A percentile compares a stretch with the other conserved stretches of the same genome.
These are phyloP conservation scores for Prosopis cineraria DNA, from an alignment of 306 rosid species.

Conservation along the genomic window DNA sequence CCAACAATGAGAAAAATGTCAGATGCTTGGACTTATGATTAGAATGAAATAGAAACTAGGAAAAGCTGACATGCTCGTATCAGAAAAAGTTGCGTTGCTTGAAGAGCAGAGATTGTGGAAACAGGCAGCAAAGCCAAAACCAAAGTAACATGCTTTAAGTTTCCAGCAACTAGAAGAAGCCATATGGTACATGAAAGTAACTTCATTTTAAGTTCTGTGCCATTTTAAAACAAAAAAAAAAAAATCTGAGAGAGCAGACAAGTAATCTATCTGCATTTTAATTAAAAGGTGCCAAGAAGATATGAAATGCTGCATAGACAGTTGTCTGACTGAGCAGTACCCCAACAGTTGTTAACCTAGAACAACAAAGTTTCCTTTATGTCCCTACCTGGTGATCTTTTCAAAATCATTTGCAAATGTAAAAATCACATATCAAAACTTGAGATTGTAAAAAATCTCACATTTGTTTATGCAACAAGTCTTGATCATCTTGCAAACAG, in stretches of 20 bases:
- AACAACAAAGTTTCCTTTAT: not conserved
- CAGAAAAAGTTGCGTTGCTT: not conserved
- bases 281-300: not conserved
- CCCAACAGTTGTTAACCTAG: not conserved
- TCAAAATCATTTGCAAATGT: not conserved
- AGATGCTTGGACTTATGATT: not conserved
- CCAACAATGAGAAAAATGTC: constrained; percentile 27
- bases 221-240: not conserved
- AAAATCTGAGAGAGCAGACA: not conserved
- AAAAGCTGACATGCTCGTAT: not conserved
- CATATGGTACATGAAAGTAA: not conserved
- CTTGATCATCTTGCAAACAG: constrained; percentile 86
- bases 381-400: not conserved
- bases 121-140: constrained; percentile 5
- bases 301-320: not conserved
- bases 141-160: not conserved
- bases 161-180: constrained; percentile 12
- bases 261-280: not conserved
- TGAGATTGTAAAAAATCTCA: constrained; percentile 41
- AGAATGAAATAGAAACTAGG: constrained; percentile 5
- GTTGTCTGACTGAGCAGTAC: constrained; percentile 5
- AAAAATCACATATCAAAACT: constrained; percentile 11
- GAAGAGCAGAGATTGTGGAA: constrained; percentile 8
- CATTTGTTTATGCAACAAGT: constrained; percentile 70
- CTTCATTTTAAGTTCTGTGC: constrained; percentile 15